A percentile compares a stretch with the other conserved stretches of the same genome.
Evolutionary conservation across 495 filamentous ascomycete genomes (phyloP).

Genomic region (Podospora conica): DNA sequence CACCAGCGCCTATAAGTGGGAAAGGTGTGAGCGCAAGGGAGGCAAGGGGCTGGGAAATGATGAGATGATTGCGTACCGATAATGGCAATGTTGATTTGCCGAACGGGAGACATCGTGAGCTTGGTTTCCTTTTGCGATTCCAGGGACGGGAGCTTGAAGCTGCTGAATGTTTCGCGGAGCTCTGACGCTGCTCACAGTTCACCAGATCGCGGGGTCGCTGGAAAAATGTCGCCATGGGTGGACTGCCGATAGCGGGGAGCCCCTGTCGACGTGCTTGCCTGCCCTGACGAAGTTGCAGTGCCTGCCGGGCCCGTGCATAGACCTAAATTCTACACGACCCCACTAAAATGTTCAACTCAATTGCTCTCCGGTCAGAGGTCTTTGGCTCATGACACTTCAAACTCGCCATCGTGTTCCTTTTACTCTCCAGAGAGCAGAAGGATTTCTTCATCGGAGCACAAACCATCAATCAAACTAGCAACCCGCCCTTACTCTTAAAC

Average conservation of each 20-base stretch:
- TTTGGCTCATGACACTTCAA: not conserved
- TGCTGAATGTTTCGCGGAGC: not conserved
- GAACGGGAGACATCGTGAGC: constrained; percentile 22
- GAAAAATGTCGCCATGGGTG: constrained; percentile 17
- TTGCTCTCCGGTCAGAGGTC: not conserved
- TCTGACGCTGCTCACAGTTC: not conserved
- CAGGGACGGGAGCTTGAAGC: not conserved
- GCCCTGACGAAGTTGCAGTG: not conserved
- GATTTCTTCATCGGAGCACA: not conserved
- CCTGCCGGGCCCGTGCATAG: not conserved
- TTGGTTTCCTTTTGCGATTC: not conserved
- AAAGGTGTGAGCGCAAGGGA: constrained; percentile 10
- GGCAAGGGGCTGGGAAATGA: not conserved
- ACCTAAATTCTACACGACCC: not conserved
- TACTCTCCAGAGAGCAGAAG: not conserved
- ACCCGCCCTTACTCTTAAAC: not conserved
- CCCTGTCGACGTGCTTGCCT: not conserved
- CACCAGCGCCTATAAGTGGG: constrained; percentile 65
- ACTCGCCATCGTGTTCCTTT: not conserved
- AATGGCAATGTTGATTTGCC: constrained; percentile 30
- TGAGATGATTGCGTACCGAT: constrained; percentile 20
- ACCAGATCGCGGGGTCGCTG: constrained; percentile 12
- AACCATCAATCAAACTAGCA: not conserved
- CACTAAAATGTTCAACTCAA: not conserved
- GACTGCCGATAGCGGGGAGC: constrained; percentile 24